Evolutionary conservation across 2,329 filamentous ascomycete species (phyloP), one percentile per base, ranked within the genome.

Genomic region (Pseudonectria foliicola): DNA sequence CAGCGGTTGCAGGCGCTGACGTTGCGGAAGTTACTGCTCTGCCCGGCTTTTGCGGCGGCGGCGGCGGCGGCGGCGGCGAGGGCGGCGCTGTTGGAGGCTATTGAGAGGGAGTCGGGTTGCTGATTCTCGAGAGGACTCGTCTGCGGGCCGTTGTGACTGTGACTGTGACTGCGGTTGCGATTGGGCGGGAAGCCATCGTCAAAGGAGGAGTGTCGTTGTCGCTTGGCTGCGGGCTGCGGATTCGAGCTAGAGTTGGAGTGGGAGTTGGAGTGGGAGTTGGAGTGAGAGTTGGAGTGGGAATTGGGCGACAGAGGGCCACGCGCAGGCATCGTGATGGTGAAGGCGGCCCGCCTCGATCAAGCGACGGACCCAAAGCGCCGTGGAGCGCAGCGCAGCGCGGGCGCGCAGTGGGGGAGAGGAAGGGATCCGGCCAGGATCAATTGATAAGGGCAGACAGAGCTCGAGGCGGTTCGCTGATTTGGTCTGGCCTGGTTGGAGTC

Each of bases 1-100:
- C 90, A 96, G 27, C 88, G 78, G 66, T 95, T 95, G 64, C 90
- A 96, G 37, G 90, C 90, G 59, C 85, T 93, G 45, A 96, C 90
- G 59, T 89, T 90, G 50, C 85, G 80, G 54, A 90, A 90, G 46
- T 71, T 80, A 58, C 71, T 78, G 57, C 74, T 77, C 57, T 78
- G 73, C 8, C 71, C 71, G 11, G 66, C 59, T 50, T 74, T 77
- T 33, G 55, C 54, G 32, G 56, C 46, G 25, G 57, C 51, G 24
- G 54, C 42, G 12, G 43, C 42, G 15, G 54, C 46, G 26, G 52
- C 52, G 32, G 56, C 46, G 25, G 57, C 51, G 24, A 54, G 41
- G 12, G 43, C 42, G 15, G 54, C 46, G 26, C 51, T 52, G 32
- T 53, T 51, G 45, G 34, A 55, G 48, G 35, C 25, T 15, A 29